Evolutionary conservation across 805 yeast species (phyloP), one percentile per base, ranked within the genome.

Genomic region (Metahyphopichia silvanorum): DNA sequence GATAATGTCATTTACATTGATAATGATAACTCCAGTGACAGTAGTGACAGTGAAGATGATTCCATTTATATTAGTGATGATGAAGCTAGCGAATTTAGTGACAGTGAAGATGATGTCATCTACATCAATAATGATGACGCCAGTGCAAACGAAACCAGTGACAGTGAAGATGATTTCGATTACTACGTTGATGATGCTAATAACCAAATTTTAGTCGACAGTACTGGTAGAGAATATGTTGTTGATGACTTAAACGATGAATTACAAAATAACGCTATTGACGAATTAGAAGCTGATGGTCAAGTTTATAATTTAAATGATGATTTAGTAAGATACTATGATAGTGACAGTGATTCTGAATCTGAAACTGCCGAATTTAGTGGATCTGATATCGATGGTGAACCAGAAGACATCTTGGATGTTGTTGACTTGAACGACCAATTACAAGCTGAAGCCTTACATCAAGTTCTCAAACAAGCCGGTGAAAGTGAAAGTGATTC

Each of bases 371-470:
- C 38, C 19, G 37, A 27, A 18, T 32, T 20, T 10, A 13, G 25
- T 24, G 43, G 33, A 12, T 25, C 29, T 21, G 46, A 40, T 18
- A 32, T 32, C 16, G 51, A 47, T 16, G 38, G 29, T 22, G 59
- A 54, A 33, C 56, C 60, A 25, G 55, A 54, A 37, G 65, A 60
- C 32, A 47, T 47, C 24, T 48, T 50, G 27, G 68, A 63, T 31
- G 42, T 58, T 13, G 47, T 60, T 17, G 70, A 64, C 49, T 42
- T 63, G 53, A 63, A 63, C 39, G 68, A 64, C 34, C 61, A 54
- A 41, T 52, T 63, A 39, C 63, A 60, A 43, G 62, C 57, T 15
- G 54, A 58, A 30, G 66, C 65, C 5, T 42, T 55, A 28, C 47
- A 39, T 23, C 49, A 49, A 34, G 34, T 42, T 28, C 29, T 34